These are phyloP conservation scores for Phytophthora sp. DNA, from an alignment of 352 stramenopile genomes.

Conservation along the genomic window DNA sequence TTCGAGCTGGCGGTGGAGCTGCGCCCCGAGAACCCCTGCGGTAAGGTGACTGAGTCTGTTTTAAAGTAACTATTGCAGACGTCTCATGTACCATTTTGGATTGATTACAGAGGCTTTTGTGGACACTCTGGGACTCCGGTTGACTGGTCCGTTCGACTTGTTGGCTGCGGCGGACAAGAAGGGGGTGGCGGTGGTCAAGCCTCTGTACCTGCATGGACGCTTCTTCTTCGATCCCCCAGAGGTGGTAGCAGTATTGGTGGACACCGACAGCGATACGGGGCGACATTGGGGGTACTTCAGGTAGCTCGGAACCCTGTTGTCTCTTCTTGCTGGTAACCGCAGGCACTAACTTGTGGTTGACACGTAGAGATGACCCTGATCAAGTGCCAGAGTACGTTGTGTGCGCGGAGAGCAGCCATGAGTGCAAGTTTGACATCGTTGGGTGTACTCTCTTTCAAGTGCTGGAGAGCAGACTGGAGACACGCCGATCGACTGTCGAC, in stretches of 20 bases:
- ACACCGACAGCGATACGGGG: slow-evolving; percentile 21
- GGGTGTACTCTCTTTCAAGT: slow-evolving; percentile 49
- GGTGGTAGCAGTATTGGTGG: slow-evolving; percentile 44
- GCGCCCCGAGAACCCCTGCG: slow-evolving; percentile 33
- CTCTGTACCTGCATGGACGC: slow-evolving; percentile 58
- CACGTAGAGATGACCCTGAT: slow-evolving; percentile 47
- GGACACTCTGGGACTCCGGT: slow-evolving; percentile 42
- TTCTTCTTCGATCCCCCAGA: slow-evolving; percentile 64
- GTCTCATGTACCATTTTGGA: slow-evolving; percentile 4
- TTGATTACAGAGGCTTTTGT: slow-evolving; percentile 53
- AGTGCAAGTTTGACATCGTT: slow-evolving; percentile 48
- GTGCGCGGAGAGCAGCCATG: slow-evolving; percentile 26
- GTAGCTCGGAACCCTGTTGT: slow-evolving; percentile 16
- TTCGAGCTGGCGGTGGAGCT: slow-evolving; percentile 50
- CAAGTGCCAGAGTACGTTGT: slow-evolving; percentile 55
- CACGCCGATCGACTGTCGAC: slow-evolving; percentile 18
- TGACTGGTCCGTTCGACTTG: slow-evolving; percentile 62
- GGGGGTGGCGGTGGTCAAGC: slow-evolving; percentile 38
- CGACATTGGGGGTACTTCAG: slow-evolving; percentile 65
- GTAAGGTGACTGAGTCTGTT: slow-evolving; percentile 21
- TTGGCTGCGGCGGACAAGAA: slow-evolving; percentile 29
- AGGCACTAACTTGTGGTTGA: slow-evolving; percentile 1
- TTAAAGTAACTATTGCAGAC: neutral
- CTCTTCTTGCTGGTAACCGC: neutral
- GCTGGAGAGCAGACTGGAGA: slow-evolving; percentile 30